These are phyloP conservation scores for Malassezia japonica DNA, from an alignment of 1,284 basidiomycete species.

Conservation along the genomic window DNA sequence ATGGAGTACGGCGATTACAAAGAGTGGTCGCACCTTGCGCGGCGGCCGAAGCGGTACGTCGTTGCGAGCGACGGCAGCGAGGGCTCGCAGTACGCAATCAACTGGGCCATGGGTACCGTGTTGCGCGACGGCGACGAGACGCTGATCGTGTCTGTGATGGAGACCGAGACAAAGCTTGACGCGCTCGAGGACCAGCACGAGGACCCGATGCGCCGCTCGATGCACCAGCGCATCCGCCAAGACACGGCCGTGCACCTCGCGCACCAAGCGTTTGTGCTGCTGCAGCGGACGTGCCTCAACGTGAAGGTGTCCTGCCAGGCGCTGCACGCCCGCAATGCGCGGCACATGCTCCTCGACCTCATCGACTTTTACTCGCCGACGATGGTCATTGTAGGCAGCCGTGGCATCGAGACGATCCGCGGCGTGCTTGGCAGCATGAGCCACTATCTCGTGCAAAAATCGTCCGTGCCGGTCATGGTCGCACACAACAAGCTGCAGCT, in stretches of 20 bases:
- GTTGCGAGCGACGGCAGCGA: conserved; percentile 89
- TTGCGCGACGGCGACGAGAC: conserved; percentile 73
- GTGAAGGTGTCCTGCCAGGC: conserved; percentile 84
- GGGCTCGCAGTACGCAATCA: conserved; percentile 36
- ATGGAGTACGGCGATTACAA: conserved; percentile 58
- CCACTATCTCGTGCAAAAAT: conserved; percentile 90
- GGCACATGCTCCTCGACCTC: conserved; percentile 81
- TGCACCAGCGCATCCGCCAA: conserved; percentile 86
- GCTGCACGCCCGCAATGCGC: conserved; percentile 76
- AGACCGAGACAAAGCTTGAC: conserved; percentile 68
- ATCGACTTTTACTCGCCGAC: conserved; percentile 82
- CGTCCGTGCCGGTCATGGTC: conserved; percentile 78
- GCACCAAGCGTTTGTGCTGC: conserved; percentile 73
- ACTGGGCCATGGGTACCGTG: conserved; percentile 78
- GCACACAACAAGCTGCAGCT: conserved; percentile 40
- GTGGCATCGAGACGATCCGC: conserved; percentile 78
- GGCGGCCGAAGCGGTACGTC: conserved; percentile 65
- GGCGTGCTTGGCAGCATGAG: conserved; percentile 95
- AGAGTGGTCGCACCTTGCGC: conserved; percentile 49
- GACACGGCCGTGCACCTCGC: conserved; percentile 70
- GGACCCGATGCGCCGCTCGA: conserved; percentile 65
- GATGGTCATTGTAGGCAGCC: conserved; percentile 88
- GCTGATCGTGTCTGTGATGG: conserved; percentile 66
- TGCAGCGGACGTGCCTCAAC: conserved; percentile 79
- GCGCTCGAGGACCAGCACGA: conserved; percentile 49